Evolutionary conservation across 768 basidiomycete species (phyloP), one percentile per base, ranked within the genome.

Genomic region (Boletus insuetus): DNA sequence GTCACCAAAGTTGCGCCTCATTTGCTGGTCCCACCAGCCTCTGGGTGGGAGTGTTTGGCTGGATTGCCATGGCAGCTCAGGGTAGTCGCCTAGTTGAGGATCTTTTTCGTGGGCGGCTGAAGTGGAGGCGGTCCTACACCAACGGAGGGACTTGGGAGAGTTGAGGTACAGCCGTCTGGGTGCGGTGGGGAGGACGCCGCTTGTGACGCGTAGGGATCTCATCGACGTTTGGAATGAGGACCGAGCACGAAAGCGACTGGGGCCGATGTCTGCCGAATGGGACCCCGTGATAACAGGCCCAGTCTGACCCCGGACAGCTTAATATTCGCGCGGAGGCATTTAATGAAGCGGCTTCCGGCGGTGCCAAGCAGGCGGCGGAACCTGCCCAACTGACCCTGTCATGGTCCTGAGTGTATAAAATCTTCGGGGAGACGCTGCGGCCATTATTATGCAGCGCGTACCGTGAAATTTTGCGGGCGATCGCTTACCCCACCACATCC

Each of bases 1-100:
- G 57, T 94, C 91, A 47, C 87, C 89, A 73, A 85, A 85, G 67
- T 94, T 91, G 51, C 91, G 82, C 58, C 91, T 78, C 77, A 87
- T 80, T 64, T 89, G 82, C 35, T 69, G 67, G 67, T 94, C 91
- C 66, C 86, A 79, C 91, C 90, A 94, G 42, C 87, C 87, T 47
- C 71, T 74, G 0, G 91, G 75, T 20, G 82, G 75, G 12, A 85
- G 79, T 10, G 77, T 75, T 63, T 91, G 89, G 63, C 80, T 78
- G 11, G 86, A 88, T 41, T 83, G 74, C 68, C 75, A 77, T 37
- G 89, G 88, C 7, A 90, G 77, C 55, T 84, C 77, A 10, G 90
- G 90, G 61, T 94, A 91, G 61, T 82, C 87, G 51, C 77, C 77
- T 19, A 89, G 72, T 58, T 91, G 86, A 2, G 88, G 86, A 67